Base-by-base conservation (phyloP, 768 basidiomycete genomes). In the Ramaria sp. region DNA sequence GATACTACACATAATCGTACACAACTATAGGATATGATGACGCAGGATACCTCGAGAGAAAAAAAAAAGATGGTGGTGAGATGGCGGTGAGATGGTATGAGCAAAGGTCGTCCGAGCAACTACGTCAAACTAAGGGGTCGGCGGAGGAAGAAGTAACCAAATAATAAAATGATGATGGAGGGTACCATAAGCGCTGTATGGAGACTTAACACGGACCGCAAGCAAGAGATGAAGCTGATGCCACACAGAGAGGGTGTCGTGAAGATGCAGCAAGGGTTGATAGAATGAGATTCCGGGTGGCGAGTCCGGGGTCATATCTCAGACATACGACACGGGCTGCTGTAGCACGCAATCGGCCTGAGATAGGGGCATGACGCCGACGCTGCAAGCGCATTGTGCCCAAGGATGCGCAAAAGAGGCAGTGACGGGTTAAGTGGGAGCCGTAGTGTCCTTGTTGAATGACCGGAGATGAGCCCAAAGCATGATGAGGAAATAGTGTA, bases 301-400 rank as follows among this genome's bases (percentile, higher is more conserved):
- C 55, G 55, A 57, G 46, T 47, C 55, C 55, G 55, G 55, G 34
- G 43, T 39, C 20, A 43, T 43, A 46, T 43, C 38, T 41, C 41
- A 43, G 51, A 30, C 27, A 24, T 20, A 52, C 51, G 17, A 39
- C 6, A 17, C 15, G 19, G n/a, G 37, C 20, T 38, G 20, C 22
- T 49, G 45, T 34, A 48, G 31, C 45, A 48, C 24, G 34, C 10
- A n/a, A 24, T 10, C 34, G 51, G 53, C 53, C 39, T 20, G 45
- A 48, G 45, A 37, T 38, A n/a, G 46, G 10, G 42, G 31, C 46
- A 19, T 48, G 38, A 54, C 41, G 45, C 46, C 45, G 34, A 27
- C 55, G 55, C 33, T 22, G 48, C 27, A 20, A 39, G 41, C n/a
- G 41, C 42, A 33, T 57, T 37, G n/a, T 37, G n/a, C 47, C 47